These are phyloP conservation scores for Diplocarpon mali DNA, from an alignment of 2,329 filamentous ascomycete genomes.

Conservation along the genomic window DNA sequence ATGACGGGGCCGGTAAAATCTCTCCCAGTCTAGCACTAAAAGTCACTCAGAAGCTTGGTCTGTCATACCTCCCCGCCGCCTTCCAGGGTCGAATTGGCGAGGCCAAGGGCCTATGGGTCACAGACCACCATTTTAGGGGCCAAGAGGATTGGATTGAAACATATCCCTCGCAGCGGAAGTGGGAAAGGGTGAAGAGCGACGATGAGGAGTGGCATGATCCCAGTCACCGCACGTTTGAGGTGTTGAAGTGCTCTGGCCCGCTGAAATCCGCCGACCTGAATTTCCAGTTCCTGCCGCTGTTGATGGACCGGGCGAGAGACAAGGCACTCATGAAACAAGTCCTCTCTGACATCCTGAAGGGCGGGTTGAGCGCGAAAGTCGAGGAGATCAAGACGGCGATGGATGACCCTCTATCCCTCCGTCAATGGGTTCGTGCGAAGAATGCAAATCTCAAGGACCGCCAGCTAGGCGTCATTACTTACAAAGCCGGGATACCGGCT, in stretches of 20 bases:
- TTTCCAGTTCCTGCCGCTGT: constrained; percentile 55
- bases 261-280: constrained; percentile 48
- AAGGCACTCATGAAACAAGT: constrained; percentile 33
- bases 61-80: constrained; percentile 46
- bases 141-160: constrained; percentile 53
- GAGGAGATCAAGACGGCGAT: constrained; percentile 41
- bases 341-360: constrained; percentile 38
- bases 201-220: constrained; percentile 31
- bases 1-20: constrained; percentile 55
- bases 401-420: constrained; percentile 37
- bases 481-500: constrained; percentile 16
- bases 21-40: constrained; percentile 46
- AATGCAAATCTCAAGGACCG: constrained; percentile 31
- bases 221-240: constrained; percentile 53
- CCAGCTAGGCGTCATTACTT: constrained; percentile 20
- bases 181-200: constrained; percentile 26
- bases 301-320: constrained; percentile 47
- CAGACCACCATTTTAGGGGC: constrained; percentile 40
- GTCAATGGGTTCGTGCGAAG: constrained; percentile 40
- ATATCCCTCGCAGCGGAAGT: constrained; percentile 58
- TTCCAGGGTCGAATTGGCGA: constrained; percentile 62
- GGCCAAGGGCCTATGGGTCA: constrained; percentile 66
- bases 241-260: constrained; percentile 38
- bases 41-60: constrained; percentile 39
- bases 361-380: constrained; percentile 41